phyloP scores from a whole-genome alignment of 352 stramenopile species.

The Saprolegnia diclina region DNA sequence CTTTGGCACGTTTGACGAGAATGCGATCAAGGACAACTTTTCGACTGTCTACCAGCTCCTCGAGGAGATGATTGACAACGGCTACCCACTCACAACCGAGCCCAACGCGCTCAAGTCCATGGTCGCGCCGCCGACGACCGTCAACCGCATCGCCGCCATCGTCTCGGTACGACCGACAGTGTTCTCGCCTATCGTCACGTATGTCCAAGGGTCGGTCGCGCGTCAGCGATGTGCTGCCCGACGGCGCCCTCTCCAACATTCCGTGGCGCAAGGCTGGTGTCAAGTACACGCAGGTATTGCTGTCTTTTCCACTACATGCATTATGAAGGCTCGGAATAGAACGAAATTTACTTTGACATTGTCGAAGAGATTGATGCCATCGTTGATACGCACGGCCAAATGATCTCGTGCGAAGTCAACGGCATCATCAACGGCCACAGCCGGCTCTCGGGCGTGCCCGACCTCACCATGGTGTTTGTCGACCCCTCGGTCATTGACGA shows the following conservation, averaged over 20 bases:
- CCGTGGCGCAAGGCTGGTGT: constrained; percentile 96
- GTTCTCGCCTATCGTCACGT: neutral
- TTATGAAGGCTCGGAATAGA: no score
- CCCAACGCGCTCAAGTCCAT: constrained; percentile 96
- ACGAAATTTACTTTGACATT: constrained; percentile 97
- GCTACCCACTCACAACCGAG: constrained; percentile 96
- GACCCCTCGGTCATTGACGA: constrained; percentile 95
- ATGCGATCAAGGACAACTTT: constrained; percentile 98
- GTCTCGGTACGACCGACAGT: constrained; percentile 52
- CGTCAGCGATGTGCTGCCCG: constrained; percentile 88
- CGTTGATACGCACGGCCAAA: constrained; percentile 85
- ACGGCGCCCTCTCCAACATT: constrained; percentile 93
- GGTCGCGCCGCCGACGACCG: constrained; percentile 93
- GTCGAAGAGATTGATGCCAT: constrained; percentile 98
- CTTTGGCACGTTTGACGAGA: constrained; percentile 95
- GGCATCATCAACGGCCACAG: constrained; percentile 94
- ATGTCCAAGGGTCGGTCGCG: constrained; percentile 63
- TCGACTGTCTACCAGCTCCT: constrained; percentile 94
- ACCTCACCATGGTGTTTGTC: constrained; percentile 95
- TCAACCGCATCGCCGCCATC: constrained; percentile 85
- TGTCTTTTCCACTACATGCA: no score
- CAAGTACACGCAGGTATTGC: constrained; percentile 84
- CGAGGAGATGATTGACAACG: constrained; percentile 97
- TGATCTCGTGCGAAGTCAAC: constrained; percentile 93
- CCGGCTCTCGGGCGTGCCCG: constrained; percentile 92